Evolutionary conservation across 1,284 basidiomycete genomes (phyloP).

Genomic region (Marasmius tenuissimus): DNA sequence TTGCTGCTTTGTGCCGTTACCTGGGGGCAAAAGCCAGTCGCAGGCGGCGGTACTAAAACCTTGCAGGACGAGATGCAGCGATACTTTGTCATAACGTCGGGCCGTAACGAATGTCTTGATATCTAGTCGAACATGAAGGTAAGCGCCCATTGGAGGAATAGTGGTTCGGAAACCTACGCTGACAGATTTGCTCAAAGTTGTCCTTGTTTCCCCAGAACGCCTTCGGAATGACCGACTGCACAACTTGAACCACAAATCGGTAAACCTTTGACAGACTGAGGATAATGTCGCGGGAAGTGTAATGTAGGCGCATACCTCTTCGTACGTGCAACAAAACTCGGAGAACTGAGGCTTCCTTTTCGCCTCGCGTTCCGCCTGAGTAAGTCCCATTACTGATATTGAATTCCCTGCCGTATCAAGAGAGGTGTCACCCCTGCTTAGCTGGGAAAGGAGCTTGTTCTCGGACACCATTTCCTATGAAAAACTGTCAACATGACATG

Average conservation of each 20-base stretch:
- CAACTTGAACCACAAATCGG: conserved; percentile 63
- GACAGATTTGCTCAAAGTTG: conserved; percentile 67
- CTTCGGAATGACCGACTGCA: conserved; percentile 72
- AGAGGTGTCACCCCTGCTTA: conserved; percentile 36
- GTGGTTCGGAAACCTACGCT: conserved; percentile 48
- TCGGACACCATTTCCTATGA: conserved; percentile 75
- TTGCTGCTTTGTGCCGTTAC: conserved; percentile 35
- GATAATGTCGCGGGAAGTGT: background rate
- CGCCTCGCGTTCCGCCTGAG: conserved; percentile 45
- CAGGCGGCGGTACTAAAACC: conserved; percentile 76
- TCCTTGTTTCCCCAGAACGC: conserved; percentile 75
- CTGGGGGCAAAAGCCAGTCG: conserved; percentile 72
- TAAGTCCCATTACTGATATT: conserved; percentile 40
- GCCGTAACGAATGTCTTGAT: conserved; percentile 71
- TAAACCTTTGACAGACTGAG: conserved; percentile 54
- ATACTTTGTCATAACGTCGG: conserved; percentile 80
- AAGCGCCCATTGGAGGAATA: background rate
- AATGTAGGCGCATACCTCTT: conserved; percentile 46
- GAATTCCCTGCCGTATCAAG: conserved; percentile 48
- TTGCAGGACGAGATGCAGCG: conserved; percentile 81
- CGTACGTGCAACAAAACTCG: conserved; percentile 69
- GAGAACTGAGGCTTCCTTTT: conserved; percentile 73
- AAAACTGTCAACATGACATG: background rate
- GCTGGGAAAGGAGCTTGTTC: conserved; percentile 55
- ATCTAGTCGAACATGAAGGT: conserved; percentile 41